Evolutionary conservation across 176 grass and related monocot genomes (phyloP), one percentile per base, ranked within the genome.

Genomic region (Rhipidocladum racemiflorum): DNA sequence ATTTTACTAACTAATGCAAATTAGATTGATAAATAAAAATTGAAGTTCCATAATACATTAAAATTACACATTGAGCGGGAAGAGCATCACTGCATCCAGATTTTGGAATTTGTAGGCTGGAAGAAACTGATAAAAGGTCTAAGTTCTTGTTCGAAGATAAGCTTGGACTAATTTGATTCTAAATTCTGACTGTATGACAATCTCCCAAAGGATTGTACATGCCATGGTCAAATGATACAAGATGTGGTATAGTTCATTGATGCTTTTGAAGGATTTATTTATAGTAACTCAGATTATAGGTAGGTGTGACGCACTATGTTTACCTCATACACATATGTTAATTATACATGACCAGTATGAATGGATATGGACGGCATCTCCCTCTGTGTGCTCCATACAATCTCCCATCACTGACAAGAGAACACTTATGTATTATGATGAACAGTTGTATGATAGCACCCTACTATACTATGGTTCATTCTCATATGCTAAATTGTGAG

Each of bases 261-360:
- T 68, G 10, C 42, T 69, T 81, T 75, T 76, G 40, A 87, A 40
- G 24, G 44, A 81, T 51, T 18, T 32, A 30, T 87, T 68, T 81
- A 21, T 51, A 70, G 28, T 50, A 70, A 63, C 59, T 75, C 57
- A 38, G n/a, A 36, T 83, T 63, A 17, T 28, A 28, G 51, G 53
- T 56, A 59, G 53, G 40, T 23, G 34, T 0, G 7, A 3, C 59
- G 51, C 11, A 48, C 43, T 72, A 46, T 81, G 27, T 72, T 48
- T 11, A 42, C 49, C 35, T 68, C 55, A 53, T 50, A 79, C 35
- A 74, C 24, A 55, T 72, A 43, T 32, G 34, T 50, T 48, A 36
- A 32, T 53, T 35, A 8, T 51, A 39, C 79, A 74, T 9, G 23
- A 75, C 44, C 69, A 66, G 29, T 70, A 45, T 76, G 72, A 5